Base-by-base conservation (phyloP, 1,139 yeast genomes). In the Yamadazyma sp. region DNA sequence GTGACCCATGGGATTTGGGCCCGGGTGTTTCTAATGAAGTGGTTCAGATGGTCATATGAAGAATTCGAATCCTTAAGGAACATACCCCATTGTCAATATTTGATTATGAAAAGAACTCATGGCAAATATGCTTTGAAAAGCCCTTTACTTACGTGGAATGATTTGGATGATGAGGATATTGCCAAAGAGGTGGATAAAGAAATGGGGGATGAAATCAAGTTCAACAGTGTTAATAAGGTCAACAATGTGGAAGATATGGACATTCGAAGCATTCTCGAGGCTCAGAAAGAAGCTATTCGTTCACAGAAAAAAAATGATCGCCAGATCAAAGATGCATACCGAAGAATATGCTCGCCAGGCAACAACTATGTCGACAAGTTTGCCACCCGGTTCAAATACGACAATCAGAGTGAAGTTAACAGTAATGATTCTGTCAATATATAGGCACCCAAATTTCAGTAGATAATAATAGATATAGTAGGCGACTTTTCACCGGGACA, bases 1-100 rank as follows among this genome's bases (percentile, higher is more conserved):
- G 96, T 89, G 27, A 84, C 96, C 2, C 97, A 89, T 59, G 97
- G 97, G 7, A 87, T 89, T 15, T 88, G 95, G 94, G 87, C 95
- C 4, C 68, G 97, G 33, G 96, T 88, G 11, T 89, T 89, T 54
- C 61, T 89, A 34, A 88, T 89, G 92, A 86, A 88, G 55, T 83
- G 96, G 96, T 89, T 81, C 58, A 69, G 95, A 41, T 89, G 97
- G 96, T 75, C 85, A 2, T 91, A 84, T 56, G 96, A 89, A 58
- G 82, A 83, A 61, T 89, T 88, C 61, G 97, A 89, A 61, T 73
- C 83, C 32, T 70, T 89, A 48, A 75, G 83, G 43, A 89, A 89
- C 57, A 79, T 89, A 14, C 91, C 89, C 1, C 94, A 89, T 59
- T 91, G 96, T 54, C 80, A 83, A 48, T 83, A 85, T 57, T 68